Evolutionary conservation across 768 basidiomycete genomes (phyloP).

Genomic region (Trametes cinnabarina): DNA sequence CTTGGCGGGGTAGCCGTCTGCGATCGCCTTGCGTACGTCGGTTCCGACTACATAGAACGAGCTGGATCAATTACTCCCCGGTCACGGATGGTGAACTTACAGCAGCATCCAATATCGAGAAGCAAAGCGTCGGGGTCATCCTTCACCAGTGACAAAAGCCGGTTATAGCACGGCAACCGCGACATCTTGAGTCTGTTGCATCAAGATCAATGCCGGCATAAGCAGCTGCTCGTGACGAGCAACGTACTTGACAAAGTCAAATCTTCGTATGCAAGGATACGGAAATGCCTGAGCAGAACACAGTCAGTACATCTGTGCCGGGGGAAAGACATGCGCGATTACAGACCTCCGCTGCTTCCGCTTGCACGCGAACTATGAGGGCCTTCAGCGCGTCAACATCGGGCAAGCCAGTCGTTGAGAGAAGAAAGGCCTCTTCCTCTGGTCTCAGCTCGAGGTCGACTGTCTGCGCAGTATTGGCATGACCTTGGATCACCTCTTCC

Average conservation of each 20-base stretch:
- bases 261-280: conserved; percentile 32
- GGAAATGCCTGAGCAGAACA: conserved; percentile 26
- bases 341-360: neutral
- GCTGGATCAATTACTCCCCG: neutral
- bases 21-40: conserved; percentile 40
- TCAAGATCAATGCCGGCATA: neutral
- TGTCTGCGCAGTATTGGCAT: neutral
- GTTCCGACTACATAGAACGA: conserved; percentile 36
- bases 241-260: conserved; percentile 25
- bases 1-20: conserved; percentile 42
- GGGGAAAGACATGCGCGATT: neutral
- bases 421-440: neutral
- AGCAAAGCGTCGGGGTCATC: conserved; percentile 38
- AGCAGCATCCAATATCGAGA: conserved; percentile 47
- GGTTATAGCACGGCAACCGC: conserved; percentile 25
- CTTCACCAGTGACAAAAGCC: conserved; percentile 36
- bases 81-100: conserved; percentile 27
- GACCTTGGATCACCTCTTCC: neutral
- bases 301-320: neutral
- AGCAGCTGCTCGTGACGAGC: too few species aligned
- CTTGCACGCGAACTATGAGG: neutral
- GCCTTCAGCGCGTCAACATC: neutral
- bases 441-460: neutral
- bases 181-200: conserved; percentile 25
- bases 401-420: neutral